Conservation (phyloP, 495 filamentous ascomycete species). For the Lineolata rhizophorae region DNA sequence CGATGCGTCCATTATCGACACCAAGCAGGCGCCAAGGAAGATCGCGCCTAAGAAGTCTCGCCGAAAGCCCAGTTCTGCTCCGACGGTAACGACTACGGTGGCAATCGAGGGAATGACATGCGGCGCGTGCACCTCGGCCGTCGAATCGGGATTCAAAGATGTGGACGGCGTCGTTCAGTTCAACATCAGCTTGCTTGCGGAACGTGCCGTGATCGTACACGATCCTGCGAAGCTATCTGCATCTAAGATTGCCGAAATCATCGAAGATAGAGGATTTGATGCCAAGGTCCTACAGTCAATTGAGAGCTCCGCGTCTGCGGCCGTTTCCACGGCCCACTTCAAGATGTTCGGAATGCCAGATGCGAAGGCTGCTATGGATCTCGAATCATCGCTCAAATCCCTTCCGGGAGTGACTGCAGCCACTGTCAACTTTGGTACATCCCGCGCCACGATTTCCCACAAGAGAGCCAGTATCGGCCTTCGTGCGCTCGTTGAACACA, state of each 20-base stretch:
- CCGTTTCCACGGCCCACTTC: slow-evolving; percentile 36
- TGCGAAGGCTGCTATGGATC: slow-evolving; percentile 38
- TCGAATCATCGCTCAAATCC: slow-evolving; percentile 46
- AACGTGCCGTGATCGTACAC: slow-evolving; percentile 76
- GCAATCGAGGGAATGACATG: slow-evolving; percentile 91
- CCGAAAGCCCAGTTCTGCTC: slow-evolving; percentile 6
- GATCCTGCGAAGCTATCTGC: slow-evolving; percentile 45
- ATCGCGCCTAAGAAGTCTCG: slow-evolving; percentile 4
- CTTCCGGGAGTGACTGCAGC: slow-evolving; percentile 51
- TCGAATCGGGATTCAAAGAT: slow-evolving; percentile 63
- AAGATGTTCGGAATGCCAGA: slow-evolving; percentile 67
- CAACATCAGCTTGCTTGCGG: slow-evolving; percentile 81
- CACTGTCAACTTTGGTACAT: slow-evolving; percentile 43
- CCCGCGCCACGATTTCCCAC: slow-evolving; percentile 47
- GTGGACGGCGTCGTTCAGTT: slow-evolving; percentile 63
- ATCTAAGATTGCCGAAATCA: slow-evolving; percentile 48
- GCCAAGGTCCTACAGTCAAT: slow-evolving; percentile 54
- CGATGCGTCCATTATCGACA: slow-evolving; percentile 21
- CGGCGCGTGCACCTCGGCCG: slow-evolving; percentile 80
- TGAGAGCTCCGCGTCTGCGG: slow-evolving; percentile 21
- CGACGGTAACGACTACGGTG: slow-evolving; percentile 49
- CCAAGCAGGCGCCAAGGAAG: slow-evolving; percentile 6
- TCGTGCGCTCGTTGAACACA: slow-evolving; percentile 56
- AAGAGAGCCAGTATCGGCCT: slow-evolving; percentile 50
- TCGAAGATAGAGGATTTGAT: slow-evolving; percentile 84